These are phyloP conservation scores for Solanum lycopersicoides DNA, from an alignment of 257 asterid genomes.

Conservation along the genomic window DNA sequence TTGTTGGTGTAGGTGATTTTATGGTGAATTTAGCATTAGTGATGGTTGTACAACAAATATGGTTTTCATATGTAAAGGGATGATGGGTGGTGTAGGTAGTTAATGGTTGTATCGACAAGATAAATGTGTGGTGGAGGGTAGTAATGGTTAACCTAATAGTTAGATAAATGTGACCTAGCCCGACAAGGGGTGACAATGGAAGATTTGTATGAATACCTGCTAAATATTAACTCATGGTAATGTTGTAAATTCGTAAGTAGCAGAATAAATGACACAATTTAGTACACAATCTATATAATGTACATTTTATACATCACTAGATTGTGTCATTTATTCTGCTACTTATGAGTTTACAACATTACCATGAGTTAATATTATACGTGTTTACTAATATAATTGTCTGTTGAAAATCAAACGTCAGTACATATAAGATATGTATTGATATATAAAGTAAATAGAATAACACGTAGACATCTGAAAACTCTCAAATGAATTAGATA, in stretches of 20 bases:
- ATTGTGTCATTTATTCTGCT: not conserved
- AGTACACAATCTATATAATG: too few species aligned
- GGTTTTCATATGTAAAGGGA: not conserved
- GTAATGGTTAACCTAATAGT: not conserved
- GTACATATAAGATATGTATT: too few species aligned
- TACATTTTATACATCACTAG: too few species aligned
- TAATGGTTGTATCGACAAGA: not conserved
- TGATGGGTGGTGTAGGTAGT: not conserved
- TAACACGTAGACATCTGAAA: too few species aligned
- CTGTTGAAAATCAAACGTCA: too few species aligned
- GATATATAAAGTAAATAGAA: too few species aligned
- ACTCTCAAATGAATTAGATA: too few species aligned
- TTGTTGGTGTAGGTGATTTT: not conserved
- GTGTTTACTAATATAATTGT: too few species aligned
- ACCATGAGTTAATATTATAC: too few species aligned
- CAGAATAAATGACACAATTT: too few species aligned
- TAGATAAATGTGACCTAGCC: not conserved
- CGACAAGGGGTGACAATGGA: not conserved
- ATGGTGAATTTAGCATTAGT: not conserved
- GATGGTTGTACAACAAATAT: not conserved
- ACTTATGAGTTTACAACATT: not conserved
- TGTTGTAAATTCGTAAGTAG: too few species aligned
- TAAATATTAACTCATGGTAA: too few species aligned
- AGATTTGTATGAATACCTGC: not conserved
- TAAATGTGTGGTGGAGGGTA: not conserved